phyloP scores from a whole-genome alignment of 352 stramenopile genomes.

The Pythium rhizo-oryzae region DNA sequence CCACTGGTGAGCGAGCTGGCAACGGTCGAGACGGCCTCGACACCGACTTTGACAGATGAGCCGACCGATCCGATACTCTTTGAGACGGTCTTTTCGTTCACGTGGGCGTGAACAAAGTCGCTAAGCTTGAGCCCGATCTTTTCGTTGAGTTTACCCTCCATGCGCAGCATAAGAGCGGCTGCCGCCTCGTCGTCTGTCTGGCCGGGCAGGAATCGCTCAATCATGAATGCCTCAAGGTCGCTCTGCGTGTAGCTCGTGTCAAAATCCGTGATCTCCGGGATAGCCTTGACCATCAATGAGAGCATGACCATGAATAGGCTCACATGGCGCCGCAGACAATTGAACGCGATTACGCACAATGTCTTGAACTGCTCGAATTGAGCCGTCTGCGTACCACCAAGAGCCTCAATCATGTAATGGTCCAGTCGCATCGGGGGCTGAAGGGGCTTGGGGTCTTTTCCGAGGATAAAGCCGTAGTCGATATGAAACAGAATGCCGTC shows the following conservation, averaged over 20 bases:
- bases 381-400: slow-evolving; percentile 73
- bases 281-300: slow-evolving; percentile 78
- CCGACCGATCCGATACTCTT: slow-evolving; percentile 81
- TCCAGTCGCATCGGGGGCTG: slow-evolving; percentile 98
- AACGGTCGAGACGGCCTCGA: slow-evolving; percentile 81
- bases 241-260: slow-evolving; percentile 84
- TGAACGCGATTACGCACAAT: slow-evolving; percentile 87
- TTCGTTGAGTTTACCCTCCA: slow-evolving; percentile 89
- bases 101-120: slow-evolving; percentile 86
- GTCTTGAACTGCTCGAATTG: slow-evolving; percentile 89
- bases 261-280: slow-evolving; percentile 87
- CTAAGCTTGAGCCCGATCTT: slow-evolving; percentile 85
- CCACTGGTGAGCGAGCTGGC: slow-evolving; percentile 74
- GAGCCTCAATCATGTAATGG: slow-evolving; percentile 89
- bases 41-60: slow-evolving; percentile 79
- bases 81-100: slow-evolving; percentile 85
- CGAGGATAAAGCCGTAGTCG: slow-evolving; percentile 99
- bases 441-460: slow-evolving; percentile 97
- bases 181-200: slow-evolving; percentile 84
- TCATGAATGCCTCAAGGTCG: slow-evolving; percentile 82
- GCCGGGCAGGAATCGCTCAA: slow-evolving; percentile 81
- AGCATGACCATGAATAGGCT: slow-evolving; percentile 90
- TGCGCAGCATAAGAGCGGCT: slow-evolving; percentile 77
- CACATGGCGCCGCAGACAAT: slow-evolving; percentile 83
- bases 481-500: slow-evolving; percentile 99